Evolutionary conservation across 257 asterid species (phyloP).

Genomic region (Solanum ahanhuiri): DNA sequence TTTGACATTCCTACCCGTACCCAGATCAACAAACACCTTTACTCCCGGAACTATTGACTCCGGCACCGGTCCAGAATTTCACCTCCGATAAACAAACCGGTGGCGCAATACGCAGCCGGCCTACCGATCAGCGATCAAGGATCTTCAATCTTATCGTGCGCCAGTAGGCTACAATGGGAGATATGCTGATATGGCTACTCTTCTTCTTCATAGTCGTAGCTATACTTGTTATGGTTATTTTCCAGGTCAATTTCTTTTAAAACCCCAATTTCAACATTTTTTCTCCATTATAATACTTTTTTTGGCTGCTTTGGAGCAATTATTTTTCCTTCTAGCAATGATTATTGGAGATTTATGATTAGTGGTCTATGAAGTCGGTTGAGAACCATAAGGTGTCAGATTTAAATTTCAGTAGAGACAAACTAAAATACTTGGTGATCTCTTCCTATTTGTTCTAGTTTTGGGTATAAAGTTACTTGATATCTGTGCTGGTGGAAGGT

Average conservation of each 20-base stretch:
- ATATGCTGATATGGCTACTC: background rate
- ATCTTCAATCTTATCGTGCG: background rate
- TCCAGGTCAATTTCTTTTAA: background rate
- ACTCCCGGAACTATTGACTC: background rate
- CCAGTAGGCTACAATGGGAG: conserved; percentile 1
- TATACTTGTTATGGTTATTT: background rate
- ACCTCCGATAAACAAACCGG: background rate
- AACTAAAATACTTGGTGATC: background rate
- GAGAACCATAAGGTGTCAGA: background rate
- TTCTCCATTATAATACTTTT: background rate
- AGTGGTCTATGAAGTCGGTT: background rate
- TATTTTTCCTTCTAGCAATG: background rate
- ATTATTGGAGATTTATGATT: background rate
- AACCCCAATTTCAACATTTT: background rate
- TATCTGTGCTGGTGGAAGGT: background rate
- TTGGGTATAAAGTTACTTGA: background rate
- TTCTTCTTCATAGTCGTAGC: background rate
- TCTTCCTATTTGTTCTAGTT: background rate
- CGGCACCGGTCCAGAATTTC: background rate
- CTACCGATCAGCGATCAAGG: background rate
- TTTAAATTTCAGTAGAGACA: background rate
- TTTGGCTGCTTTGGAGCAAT: background rate
- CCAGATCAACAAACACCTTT: background rate
- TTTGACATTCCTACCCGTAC: background rate
- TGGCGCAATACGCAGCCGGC: background rate